Base-by-base conservation (phyloP, 345 rosid genomes). In the Citropsis articulata region DNA sequence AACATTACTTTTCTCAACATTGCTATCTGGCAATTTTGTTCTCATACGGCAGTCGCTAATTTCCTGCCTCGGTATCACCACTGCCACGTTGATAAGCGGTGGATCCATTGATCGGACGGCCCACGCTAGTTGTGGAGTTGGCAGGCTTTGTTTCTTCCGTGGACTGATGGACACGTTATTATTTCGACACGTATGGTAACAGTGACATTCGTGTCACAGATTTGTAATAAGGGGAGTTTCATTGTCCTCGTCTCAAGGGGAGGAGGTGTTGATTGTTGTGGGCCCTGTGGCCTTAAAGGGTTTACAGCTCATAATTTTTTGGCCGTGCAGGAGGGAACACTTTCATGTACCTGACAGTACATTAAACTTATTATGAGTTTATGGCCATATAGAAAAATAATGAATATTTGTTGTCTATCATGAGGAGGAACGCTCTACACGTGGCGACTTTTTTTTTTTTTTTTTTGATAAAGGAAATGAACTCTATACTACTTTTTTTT, bases 1-100 rank as follows among this genome's bases (percentile, higher is more conserved):
- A 1, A 1, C 0, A 4, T 30, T 0, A 0, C 7, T 0, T 65
- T 27, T 65, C 38, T 59, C 4, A 0, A 0, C 28, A 3, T 6
- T n/a, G 25, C 2, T n/a, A 22, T 59, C 62, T 59, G 62, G 62
- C 62, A n/a, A n/a, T 24, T 59, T 59, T n/a, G 25, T 22, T 59
- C n/a, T 9, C 5, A n/a, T 22, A 56, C 24, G 61, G 61, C 61
- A 21, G 9, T 22, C 7, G 1, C 61, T 56, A 56, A 5, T 56
- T 5, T 22, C 62, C 12, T 2, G 28, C n/a, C 62, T 59, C 62
- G 62, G 28, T n/a, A 7, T 22, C n/a, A 21, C 61, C 61, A 4
- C 61, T 12, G 10, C 25, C 62, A 57, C 25, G 62, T 56, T 22
- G 60, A 56, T 0, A 2, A 18, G 3, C 7, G n/a, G 24, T 56